A percentile compares a stretch with the other conserved stretches of the same genome.
Conservation (phyloP, 129 eudicot genomes). For the Ambrosia artemisiifolia region DNA sequence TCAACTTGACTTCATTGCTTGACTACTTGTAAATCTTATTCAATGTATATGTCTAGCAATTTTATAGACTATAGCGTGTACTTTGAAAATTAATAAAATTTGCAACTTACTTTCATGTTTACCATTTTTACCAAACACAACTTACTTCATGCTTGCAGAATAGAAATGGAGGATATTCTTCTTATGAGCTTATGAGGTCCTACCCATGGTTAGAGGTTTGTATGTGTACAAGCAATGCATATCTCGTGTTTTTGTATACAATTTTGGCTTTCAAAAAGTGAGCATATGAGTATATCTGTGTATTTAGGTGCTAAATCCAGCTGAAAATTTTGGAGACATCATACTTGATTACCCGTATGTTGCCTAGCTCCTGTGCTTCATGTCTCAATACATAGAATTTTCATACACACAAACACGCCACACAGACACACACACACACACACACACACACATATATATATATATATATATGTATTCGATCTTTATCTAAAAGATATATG, state of each 20-base stretch:
- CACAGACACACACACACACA: too few relatives aligned
- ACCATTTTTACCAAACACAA: not conserved
- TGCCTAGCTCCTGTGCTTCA: not conserved
- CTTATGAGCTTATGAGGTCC: slow-evolving; percentile 59
- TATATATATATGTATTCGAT: too few relatives aligned
- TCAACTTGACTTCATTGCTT: too few relatives aligned
- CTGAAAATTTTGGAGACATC: slow-evolving; percentile 66
- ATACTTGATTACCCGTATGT: slow-evolving; percentile 62
- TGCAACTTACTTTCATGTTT: not conserved
- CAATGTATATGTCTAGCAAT: too few relatives aligned
- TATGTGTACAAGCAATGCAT: not conserved
- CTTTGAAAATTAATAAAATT: not conserved
- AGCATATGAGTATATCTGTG: not conserved
- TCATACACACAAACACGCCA: not conserved
- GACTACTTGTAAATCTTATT: too few relatives aligned
- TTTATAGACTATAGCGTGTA: too few relatives aligned
- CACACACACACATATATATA: too few relatives aligned
- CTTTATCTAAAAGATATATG: slow-evolving; percentile 10
- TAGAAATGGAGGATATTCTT: slow-evolving; percentile 47
- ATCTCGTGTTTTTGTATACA: not conserved
- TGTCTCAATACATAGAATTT: not conserved
- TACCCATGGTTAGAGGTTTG: slow-evolving; percentile 61
- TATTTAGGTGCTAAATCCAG: slow-evolving; percentile 53
- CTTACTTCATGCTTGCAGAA: slow-evolving; percentile 30
- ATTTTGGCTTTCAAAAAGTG: not conserved